phyloP scores from a whole-genome alignment of 768 basidiomycete genomes.

The Amanita muscaria region DNA sequence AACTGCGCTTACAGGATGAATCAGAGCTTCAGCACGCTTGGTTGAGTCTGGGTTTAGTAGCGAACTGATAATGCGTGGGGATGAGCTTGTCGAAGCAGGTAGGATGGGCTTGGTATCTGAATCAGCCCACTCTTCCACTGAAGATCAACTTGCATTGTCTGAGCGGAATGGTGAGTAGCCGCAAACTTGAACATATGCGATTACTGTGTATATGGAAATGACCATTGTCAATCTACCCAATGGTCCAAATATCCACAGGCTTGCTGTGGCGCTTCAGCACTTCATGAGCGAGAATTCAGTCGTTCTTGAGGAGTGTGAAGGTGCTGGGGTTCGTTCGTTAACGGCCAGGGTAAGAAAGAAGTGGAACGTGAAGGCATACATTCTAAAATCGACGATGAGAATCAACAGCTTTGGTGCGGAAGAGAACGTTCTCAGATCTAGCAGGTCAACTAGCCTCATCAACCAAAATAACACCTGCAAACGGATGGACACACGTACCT shows the following conservation, averaged over 20 bases:
- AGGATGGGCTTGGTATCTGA: too few relatives aligned
- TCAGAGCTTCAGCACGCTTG: constrained; percentile 62
- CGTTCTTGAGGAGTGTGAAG: constrained; percentile 64
- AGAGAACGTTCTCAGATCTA: constrained; percentile 95
- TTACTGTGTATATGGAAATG: constrained; percentile 38
- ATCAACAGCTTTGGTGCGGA: too few relatives aligned
- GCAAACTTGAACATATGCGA: constrained; percentile 57
- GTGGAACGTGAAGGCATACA: constrained; percentile 71
- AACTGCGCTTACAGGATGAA: too few relatives aligned
- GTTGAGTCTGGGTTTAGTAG: constrained; percentile 66
- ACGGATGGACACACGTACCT: constrained; percentile 80
- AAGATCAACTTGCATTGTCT: constrained; percentile 68
- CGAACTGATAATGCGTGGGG: constrained; percentile 55
- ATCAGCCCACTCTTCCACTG: constrained; percentile 90
- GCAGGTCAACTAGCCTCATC: background rate
- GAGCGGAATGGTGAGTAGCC: constrained; percentile 94
- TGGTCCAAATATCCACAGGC: constrained; percentile 90
- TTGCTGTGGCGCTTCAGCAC: constrained; percentile 82
- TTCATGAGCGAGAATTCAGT: constrained; percentile 78
- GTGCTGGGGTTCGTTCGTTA: constrained; percentile 34
- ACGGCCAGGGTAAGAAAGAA: background rate
- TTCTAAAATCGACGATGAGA: constrained; percentile 96
- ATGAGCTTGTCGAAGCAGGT: too few relatives aligned
- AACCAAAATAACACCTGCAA: background rate
- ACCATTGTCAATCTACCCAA: constrained; percentile 41